Evolutionary conservation across 192 early-diverging fungal genomes (phyloP), one percentile per base, ranked within the genome.

Genomic region (Linnemannia elongata): DNA sequence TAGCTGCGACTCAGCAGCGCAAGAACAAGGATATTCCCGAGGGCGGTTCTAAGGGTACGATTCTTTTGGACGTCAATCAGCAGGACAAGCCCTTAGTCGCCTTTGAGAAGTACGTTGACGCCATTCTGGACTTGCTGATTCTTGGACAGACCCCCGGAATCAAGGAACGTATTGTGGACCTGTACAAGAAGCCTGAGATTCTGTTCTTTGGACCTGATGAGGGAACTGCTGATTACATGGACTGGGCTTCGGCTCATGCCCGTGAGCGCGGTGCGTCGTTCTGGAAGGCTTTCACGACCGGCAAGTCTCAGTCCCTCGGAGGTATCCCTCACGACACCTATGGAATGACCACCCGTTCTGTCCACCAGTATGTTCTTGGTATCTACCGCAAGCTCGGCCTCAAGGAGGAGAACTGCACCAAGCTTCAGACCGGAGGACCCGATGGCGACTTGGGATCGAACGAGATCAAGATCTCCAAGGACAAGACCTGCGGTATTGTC

Each of bases 21-120:
- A 99, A 99, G 90, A 99, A 99, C 94, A 99, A 99, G 92, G 98
- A 99, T 90, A 98, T 99, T 82, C 98, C 98, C 60, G 98, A 99
- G 90, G 97, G 98, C 78, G 98, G 98, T 17, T 98, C 97, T 78
- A 99, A 99, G 93, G 98, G 98, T 70, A 99, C 98, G 17, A 99
- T 99, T 71, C 75, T 87, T 18, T 77, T 81, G 66, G 85, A 87
- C 52, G 85, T 87, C 9, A 87, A 81, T 72, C 85, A 87, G 76
- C 85, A 87, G 68, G 80, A 87, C 44, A 81, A 87, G 76, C 79
- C 80, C 12, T 35, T 87, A 36, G 85, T 87, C 0, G 85, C 80
- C 6, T 81, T 87, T n/a, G 85, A 87, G 39, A 81, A 87, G 76
- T 87, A 81, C 39, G 85, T 87, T 22, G 79, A 81, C 47, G 85